Evolutionary conservation across 2,329 filamentous ascomycete species (phyloP).

Genomic region (Aspergillus sp.): DNA sequence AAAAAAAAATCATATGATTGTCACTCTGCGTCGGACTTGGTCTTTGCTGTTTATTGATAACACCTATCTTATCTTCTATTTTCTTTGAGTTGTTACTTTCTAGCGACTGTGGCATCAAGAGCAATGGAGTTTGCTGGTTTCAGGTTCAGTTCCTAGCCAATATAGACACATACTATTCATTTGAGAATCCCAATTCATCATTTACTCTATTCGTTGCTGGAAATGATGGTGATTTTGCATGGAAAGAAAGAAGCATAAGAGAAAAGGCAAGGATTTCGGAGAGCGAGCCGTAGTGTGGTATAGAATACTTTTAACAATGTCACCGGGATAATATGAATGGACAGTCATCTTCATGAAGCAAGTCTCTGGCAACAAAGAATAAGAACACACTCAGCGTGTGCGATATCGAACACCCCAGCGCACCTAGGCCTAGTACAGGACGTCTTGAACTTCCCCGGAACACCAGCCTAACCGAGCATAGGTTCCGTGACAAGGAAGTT

Average conservation of each 20-base stretch:
- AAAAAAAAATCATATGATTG: neutral
- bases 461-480: slow-evolving; percentile 2
- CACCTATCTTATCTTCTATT: neutral
- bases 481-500: slow-evolving; percentile 1
- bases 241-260: neutral
- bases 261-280: neutral
- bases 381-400: neutral
- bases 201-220: neutral
- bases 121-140: neutral
- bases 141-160: neutral
- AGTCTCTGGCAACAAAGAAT: neutral
- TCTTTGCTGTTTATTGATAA: neutral
- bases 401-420: neutral
- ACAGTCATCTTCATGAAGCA: neutral
- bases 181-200: neutral
- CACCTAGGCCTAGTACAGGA: too few relatives aligned
- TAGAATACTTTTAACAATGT: neutral
- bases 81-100: neutral
- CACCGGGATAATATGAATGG: neutral
- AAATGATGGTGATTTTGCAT: neutral
- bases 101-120: neutral
- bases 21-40: neutral
- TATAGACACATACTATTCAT: neutral
- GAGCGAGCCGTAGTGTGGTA: neutral
- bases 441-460: neutral